Percentiles rank a stretch among this genome's conserved stretches.
Evolutionary conservation across 23 red algal genomes (phyloP).

Genomic region (Agarophyton chilense): DNA sequence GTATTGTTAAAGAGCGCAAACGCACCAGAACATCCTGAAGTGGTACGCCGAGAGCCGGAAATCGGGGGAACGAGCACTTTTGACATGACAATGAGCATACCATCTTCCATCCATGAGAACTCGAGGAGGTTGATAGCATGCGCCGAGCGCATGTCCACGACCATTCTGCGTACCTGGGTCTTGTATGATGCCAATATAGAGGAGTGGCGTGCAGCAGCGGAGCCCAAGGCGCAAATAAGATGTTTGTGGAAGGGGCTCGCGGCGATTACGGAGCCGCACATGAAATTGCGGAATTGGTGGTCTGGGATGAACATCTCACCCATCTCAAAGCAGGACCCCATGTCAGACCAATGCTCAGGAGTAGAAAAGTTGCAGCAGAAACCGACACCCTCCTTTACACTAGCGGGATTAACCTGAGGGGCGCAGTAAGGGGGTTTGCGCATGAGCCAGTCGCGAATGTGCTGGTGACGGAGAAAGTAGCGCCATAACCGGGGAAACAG

Average conservation of each 20-base stretch:
- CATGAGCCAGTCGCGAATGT: constrained; percentile 72
- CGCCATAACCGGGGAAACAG: constrained; percentile 64
- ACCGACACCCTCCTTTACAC: constrained; percentile 44
- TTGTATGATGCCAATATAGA: constrained; percentile 24
- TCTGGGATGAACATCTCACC: constrained; percentile 70
- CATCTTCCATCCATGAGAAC: constrained; percentile 72
- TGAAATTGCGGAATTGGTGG: constrained; percentile 49
- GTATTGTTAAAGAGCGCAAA: constrained; percentile 55
- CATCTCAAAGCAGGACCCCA: constrained; percentile 39
- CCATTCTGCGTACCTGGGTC: constrained; percentile 45
- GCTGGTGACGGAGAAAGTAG: constrained; percentile 54
- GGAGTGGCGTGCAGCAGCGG: constrained; percentile 35
- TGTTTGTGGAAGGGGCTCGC: constrained; percentile 64
- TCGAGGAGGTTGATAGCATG: constrained; percentile 55
- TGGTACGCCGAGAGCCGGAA: neutral
- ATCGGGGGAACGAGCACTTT: constrained; percentile 57
- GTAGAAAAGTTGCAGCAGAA: constrained; percentile 68
- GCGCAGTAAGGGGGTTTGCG: constrained; percentile 21
- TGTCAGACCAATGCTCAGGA: constrained; percentile 47
- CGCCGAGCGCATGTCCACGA: constrained; percentile 55
- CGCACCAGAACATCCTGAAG: constrained; percentile 60
- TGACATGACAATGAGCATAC: constrained; percentile 55
- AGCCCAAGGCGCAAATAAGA: constrained; percentile 62
- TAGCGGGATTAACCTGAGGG: constrained; percentile 5
- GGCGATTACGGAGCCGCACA: constrained; percentile 61